Base-by-base conservation (phyloP, 2,329 filamentous ascomycete species). In the Dothideomycetes sp. region DNA sequence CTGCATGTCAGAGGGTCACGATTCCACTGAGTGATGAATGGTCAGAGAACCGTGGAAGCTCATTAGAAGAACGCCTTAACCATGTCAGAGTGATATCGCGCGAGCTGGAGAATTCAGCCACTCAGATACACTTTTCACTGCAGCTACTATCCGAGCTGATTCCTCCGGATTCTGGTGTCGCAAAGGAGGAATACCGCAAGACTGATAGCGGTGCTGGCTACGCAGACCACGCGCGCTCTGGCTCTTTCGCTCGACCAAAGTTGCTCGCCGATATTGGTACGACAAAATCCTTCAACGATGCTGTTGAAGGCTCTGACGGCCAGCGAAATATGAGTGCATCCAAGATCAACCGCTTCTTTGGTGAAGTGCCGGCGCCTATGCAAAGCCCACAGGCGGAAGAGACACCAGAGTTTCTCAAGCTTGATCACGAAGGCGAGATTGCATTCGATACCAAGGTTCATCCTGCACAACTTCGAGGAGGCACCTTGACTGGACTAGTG, bases 21-120 rank as follows among this genome's bases (percentile, higher is more conserved):
- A 85, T 85, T 7, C 91, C 91, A 4, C 63, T 98, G 32, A 84
- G 82, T 7, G 91, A 98, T 56, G 91, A 98, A 62, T 98, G 91
- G 91, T 78, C 88, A 3, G 87, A 94, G 57, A 70, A 88, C n/a
- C 79, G 87, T 32, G 86, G 87, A 2, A 86, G 94, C 56, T 84
- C 88, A 5, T 68, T 98, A 19, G 89, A 95, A 54, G 85, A 85
- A 49, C 79, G 91, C 16, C 63, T 96, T 18, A 83, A 82, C 47
- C 81, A 84, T 46, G 86, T 95, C 43, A 77, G 82, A 38, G 72
- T 77, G 43, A 83, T 85, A 45, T 78, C 81, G 8, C 77, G 82
- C 50, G 83, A 89, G 34, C 68, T 98, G 14, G 87, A 96, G 57
- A 84, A 80, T 15, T 88, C 84, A 51, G 82, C 88, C 10, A 84